Evolutionary conservation across 768 basidiomycete genomes (phyloP).

Genomic region (Polyporus arcularius): DNA sequence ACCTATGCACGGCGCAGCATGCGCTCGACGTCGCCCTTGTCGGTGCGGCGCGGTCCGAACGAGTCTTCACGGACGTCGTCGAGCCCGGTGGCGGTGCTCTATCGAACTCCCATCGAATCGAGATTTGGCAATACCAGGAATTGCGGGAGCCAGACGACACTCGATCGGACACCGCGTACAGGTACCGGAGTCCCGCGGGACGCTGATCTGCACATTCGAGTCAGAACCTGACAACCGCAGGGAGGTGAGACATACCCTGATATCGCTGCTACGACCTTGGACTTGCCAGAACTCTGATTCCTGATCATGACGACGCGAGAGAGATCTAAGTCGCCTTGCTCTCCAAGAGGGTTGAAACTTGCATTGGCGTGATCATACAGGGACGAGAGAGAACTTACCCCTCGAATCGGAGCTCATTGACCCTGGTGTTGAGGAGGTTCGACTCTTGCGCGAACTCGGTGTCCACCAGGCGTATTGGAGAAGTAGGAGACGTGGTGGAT

Average conservation of each 20-base stretch:
- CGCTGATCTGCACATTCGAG: conserved; percentile 38
- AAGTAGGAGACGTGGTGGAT: too few relatives aligned
- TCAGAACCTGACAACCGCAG: not conserved
- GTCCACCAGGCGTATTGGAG: too few relatives aligned
- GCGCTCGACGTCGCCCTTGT: conserved; percentile 49
- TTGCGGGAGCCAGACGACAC: conserved; percentile 31
- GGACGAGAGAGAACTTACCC: not conserved
- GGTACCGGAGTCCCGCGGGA: conserved; percentile 51
- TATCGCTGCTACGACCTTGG: conserved; percentile 51
- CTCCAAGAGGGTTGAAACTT: too few relatives aligned
- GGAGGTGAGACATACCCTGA: conserved; percentile 36
- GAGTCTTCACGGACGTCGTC: conserved; percentile 27
- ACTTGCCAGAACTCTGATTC: conserved; percentile 53
- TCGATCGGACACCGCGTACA: conserved; percentile 45
- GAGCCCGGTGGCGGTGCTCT: conserved; percentile 28
- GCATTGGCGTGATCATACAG: too few relatives aligned
- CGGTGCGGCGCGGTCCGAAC: conserved; percentile 46
- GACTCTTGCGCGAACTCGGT: not conserved
- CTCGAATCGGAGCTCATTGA: not conserved
- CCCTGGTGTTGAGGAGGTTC: not conserved
- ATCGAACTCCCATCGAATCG: conserved; percentile 43
- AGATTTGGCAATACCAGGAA: conserved; percentile 40
- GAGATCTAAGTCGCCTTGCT: conserved; percentile 48
- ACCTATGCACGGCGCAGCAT: conserved; percentile 61
- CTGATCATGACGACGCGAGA: conserved; percentile 54